These are phyloP conservation scores for Vaccinium darrowii DNA, from an alignment of 148 eudicot genomes.

Conservation along the genomic window DNA sequence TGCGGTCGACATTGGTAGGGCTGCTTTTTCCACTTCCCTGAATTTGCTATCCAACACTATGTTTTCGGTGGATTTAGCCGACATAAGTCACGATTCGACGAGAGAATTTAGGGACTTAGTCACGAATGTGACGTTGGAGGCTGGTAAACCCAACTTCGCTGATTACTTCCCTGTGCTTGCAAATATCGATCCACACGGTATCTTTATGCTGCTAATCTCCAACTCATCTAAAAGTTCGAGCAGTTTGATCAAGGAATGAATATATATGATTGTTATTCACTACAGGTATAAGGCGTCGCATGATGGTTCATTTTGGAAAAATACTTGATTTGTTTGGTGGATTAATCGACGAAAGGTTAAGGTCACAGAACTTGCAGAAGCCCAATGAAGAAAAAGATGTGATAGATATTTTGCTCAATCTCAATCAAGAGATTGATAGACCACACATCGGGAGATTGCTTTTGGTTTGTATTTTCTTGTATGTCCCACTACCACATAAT, in stretches of 20 bases:
- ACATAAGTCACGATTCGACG: neutral
- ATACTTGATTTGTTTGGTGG: slow-evolving; percentile 10
- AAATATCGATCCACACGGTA: slow-evolving; percentile 24
- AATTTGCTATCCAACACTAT: slow-evolving; percentile 5
- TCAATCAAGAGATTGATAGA: slow-evolving; percentile 9
- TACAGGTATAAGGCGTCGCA: too few relatives aligned
- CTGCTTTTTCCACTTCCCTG: neutral
- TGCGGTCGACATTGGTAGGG: neutral
- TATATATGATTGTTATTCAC: too few relatives aligned
- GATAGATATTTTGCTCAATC: slow-evolving; percentile 23
- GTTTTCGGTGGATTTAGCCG: slow-evolving; percentile 12
- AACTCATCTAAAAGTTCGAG: neutral
- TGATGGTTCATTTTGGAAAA: neutral
- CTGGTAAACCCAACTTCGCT: slow-evolving; percentile 18
- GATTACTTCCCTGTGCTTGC: slow-evolving; percentile 20
- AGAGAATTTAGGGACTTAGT: slow-evolving; percentile 6
- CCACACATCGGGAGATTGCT: slow-evolving; percentile 17
- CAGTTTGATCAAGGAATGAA: neutral
- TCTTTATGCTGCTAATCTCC: neutral
- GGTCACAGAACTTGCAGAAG: neutral
- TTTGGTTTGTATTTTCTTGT: neutral
- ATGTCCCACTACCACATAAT: neutral
- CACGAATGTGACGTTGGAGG: neutral
- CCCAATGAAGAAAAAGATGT: slow-evolving; percentile 12
- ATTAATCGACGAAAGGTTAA: slow-evolving; percentile 8